A percentile compares a stretch with the other conserved stretches of the same genome.
Evolutionary conservation across 352 stramenopile genomes (phyloP).

Genomic region (Pythium rhizo-oryzae): DNA sequence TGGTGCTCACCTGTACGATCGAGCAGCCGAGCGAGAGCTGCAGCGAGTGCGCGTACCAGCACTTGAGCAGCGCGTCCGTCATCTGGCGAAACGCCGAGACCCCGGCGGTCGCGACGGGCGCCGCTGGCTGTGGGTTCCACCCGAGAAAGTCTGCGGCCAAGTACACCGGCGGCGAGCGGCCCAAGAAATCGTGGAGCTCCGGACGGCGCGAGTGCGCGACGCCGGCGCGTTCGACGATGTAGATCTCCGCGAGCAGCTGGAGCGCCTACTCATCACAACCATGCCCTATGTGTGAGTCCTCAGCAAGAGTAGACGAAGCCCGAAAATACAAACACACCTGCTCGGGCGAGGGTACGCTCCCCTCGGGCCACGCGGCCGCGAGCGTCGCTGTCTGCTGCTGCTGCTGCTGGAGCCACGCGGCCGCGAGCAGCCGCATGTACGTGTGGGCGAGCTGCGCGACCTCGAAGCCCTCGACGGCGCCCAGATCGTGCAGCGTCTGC

Average conservation of each 20-base stretch:
- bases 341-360: conserved; percentile 41
- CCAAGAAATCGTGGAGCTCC: conserved; percentile 71
- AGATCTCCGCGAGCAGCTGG: conserved; percentile 41
- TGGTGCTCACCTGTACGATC: conserved; percentile 48
- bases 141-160: conserved; percentile 68
- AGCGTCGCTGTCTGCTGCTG: conserved; percentile 20
- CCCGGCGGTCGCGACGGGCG: conserved; percentile 39
- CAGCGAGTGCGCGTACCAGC: conserved; percentile 67
- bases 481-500: conserved; percentile 66
- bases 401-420: conserved; percentile 61
- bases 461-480: conserved; percentile 52
- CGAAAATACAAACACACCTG: conserved; percentile 36
- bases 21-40: conserved; percentile 65
- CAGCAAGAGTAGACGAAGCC: not conserved
- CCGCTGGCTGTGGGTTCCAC: conserved; percentile 67
- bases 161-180: conserved; percentile 53
- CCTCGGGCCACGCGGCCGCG: conserved; percentile 39
- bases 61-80: conserved; percentile 67
- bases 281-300: not conserved
- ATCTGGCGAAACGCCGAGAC: conserved; percentile 58
- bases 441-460: conserved; percentile 47
- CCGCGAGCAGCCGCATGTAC: conserved; percentile 58
- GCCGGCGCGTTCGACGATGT: conserved; percentile 74
- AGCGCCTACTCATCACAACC: conserved; percentile 11
- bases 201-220: conserved; percentile 61